Conservation (phyloP, 495 filamentous ascomycete species). For the Haplographium delicatum region DNA sequence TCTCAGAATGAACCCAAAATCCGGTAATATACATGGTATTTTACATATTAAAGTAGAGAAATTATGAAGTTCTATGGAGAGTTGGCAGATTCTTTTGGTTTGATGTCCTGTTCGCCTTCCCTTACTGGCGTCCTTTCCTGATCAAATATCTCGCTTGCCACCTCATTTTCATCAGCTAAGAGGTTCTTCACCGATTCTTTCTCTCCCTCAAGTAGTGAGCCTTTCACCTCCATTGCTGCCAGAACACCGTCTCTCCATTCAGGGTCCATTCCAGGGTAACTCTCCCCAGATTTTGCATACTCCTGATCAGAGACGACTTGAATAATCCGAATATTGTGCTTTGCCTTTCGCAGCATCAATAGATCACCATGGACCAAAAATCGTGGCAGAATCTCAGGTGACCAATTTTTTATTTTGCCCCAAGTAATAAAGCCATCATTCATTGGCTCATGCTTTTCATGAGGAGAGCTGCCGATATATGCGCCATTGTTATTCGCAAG, state of each 20-base stretch:
- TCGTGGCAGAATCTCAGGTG: conserved; percentile 47
- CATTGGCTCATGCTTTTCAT: conserved; percentile 44
- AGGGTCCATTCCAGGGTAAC: conserved; percentile 34
- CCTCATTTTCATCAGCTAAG: not conserved
- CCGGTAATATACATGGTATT: not conserved
- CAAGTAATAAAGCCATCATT: conserved; percentile 51
- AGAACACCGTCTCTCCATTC: conserved; percentile 1
- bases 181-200: not conserved
- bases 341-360: conserved; percentile 69
- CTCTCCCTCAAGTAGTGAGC: not conserved
- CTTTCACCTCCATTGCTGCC: not conserved
- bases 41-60: not conserved
- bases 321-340: conserved; percentile 73
- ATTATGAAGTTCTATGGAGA: not conserved
- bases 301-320: conserved; percentile 68
- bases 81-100: not conserved
- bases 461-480: conserved; percentile 60
- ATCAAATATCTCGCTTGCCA: too few relatives aligned
- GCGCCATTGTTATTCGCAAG: conserved; percentile 53
- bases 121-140: not conserved
- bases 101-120: not conserved
- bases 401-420: conserved; percentile 55
- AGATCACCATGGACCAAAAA: conserved; percentile 56
- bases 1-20: too few relatives aligned
- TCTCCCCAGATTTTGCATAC: conserved; percentile 40